Base-by-base conservation (phyloP, 352 stramenopile species). In the Phytophthora rubi region DNA sequence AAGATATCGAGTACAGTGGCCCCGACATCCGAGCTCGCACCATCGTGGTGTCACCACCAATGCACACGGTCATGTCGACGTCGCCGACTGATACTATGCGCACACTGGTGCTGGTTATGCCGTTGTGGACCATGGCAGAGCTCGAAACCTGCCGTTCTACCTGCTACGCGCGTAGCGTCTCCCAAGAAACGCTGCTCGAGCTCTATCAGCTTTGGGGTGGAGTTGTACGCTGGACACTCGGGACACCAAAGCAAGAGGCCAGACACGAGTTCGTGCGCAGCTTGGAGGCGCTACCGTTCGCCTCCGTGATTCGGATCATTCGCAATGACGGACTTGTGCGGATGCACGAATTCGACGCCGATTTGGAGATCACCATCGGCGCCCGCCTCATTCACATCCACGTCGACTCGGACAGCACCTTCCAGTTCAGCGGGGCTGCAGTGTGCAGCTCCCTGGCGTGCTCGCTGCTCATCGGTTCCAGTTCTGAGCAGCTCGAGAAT, bases 141-240 rank as follows among this genome's bases (percentile, higher is more conserved):
- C 71, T 85, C 15, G 62, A 73, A 57, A 70, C 47, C 1, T 85
- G 77, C 23, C 68, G 77, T n/a, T 60, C 49, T 4, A 59, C 65
- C 2, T 85, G 74, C 49, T 79, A 77, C 18, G 66, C 68, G 26
- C 52, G 44, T 7, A 60, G 4, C 1, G 65, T 82, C 1, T 59
- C 68, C 16, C 54, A 60, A 21, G 57, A 68, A 52, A 58, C 68
- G 3, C 63, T 82, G 2, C 39, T 70, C 26, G 44, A 74, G 52
- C 74, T 81, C 9, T 65, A 71, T 4, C 70, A 75, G 10, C 13
- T 82, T 18, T 85, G 77, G 77, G 77, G 77, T 39, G 77, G 77
- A 3, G 45, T 62, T 26, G 63, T 70, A 9, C 68, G 63, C 4
- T 81, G 68, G 71, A 73, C 64, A 6, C 49, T 83, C 6, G 76